Evolutionary conservation across 306 rosid genomes (phyloP).

Genomic region (Prosopis cineraria): DNA sequence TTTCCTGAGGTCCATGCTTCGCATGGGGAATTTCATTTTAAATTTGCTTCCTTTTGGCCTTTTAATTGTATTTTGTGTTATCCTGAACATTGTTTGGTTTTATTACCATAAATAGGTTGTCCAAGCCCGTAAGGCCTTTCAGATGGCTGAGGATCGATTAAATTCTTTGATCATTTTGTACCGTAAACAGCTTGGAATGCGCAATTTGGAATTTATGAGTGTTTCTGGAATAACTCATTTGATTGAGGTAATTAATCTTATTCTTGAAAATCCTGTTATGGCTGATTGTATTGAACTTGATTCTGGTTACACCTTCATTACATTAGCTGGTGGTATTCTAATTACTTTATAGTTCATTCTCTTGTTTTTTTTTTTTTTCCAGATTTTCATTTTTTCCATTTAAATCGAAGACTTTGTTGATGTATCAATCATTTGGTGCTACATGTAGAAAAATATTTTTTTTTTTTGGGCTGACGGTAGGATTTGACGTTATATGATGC

Average conservation of each 20-base stretch:
- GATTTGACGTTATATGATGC: constrained; percentile 16
- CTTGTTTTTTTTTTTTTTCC: not conserved
- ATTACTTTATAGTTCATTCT: not conserved
- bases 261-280: constrained; percentile 18
- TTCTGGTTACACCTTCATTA: constrained; percentile 23
- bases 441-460: not conserved
- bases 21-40: constrained; percentile 14
- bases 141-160: constrained; percentile 63
- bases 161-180: constrained; percentile 63
- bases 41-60: constrained; percentile 23
- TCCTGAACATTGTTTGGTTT: constrained; percentile 24
- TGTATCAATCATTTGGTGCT: not conserved
- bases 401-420: constrained; percentile 17
- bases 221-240: constrained; percentile 90
- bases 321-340: constrained; percentile 6
- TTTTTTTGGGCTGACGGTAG: not conserved
- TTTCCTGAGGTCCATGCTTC: constrained; percentile 69
- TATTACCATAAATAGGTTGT: constrained; percentile 52
- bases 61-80: constrained; percentile 7
- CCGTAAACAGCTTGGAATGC: constrained; percentile 72
- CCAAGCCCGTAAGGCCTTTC: constrained; percentile 62
- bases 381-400: constrained; percentile 7
- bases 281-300: constrained; percentile 5
- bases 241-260: constrained; percentile 69
- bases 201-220: constrained; percentile 67